Evolutionary conservation across 1,284 basidiomycete species (phyloP).

Genomic region (Heterobasidion parviporum): DNA sequence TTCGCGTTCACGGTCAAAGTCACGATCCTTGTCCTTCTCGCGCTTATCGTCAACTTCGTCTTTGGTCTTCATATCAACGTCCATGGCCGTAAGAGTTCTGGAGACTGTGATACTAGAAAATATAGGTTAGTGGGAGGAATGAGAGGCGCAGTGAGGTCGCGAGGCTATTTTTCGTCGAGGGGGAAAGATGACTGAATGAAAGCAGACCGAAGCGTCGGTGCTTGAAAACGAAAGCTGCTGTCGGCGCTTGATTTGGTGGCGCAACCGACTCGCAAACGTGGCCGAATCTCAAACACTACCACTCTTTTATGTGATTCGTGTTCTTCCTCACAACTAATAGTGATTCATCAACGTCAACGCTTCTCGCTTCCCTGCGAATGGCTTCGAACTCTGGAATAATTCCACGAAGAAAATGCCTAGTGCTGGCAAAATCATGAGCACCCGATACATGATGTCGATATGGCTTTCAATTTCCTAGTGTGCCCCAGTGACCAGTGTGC

Average conservation of each 20-base stretch:
- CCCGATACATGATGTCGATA: no score
- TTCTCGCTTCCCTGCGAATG: no score
- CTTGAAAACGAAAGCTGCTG: background rate
- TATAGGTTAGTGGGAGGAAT: background rate
- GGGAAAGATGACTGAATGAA: background rate
- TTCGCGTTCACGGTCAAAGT: constrained; percentile 35
- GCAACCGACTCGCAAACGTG: no score
- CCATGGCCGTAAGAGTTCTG: constrained; percentile 38
- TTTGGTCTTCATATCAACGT: constrained; percentile 72
- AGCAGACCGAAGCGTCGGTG: background rate
- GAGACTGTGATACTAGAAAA: background rate
- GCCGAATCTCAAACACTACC: background rate
- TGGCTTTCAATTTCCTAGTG: no score
- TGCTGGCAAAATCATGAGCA: no score
- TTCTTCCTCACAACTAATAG: no score
- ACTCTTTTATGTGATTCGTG: no score
- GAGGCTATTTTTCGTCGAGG: background rate
- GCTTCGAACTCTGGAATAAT: no score
- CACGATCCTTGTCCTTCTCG: constrained; percentile 26
- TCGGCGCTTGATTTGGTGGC: background rate
- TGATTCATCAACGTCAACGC: no score
- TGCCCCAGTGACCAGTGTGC: no score
- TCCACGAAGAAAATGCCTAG: no score
- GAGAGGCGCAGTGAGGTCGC: background rate
- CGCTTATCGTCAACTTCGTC: constrained; percentile 56